Conservation (phyloP, 2,329 filamentous ascomycete genomes). For the Colletotrichum sp. region DNA sequence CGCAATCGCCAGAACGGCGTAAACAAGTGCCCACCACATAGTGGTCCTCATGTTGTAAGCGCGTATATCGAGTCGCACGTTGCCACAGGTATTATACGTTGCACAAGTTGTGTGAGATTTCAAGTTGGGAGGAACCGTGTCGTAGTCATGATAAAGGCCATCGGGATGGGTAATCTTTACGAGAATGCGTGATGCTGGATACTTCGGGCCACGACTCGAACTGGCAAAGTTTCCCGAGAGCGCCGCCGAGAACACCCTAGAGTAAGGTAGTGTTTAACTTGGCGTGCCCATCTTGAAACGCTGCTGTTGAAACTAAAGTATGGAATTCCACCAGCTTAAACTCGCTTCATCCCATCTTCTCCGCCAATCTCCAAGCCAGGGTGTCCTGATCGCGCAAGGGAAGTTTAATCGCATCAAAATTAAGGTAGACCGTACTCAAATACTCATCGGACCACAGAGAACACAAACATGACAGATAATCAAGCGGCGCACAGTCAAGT, state of each 20-base stretch:
- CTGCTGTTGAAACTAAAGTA: not conserved
- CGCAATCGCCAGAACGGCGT: constrained; percentile 2
- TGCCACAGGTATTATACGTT: not conserved
- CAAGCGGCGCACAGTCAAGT: too few relatives aligned
- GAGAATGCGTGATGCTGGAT: fast-evolving
- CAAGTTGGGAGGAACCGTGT: not conserved
- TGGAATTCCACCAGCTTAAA: not conserved
- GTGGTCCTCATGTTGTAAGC: not conserved
- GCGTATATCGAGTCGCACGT: not conserved
- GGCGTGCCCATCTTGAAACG: not conserved
- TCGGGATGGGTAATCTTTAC: not conserved
- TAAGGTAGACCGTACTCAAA: too few relatives aligned
- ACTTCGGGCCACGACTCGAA: not conserved
- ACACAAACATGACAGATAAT: too few relatives aligned
- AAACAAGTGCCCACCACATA: not conserved
- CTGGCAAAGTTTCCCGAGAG: not conserved
- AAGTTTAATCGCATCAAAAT: not conserved
- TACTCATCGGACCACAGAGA: too few relatives aligned
- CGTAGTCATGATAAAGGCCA: too few relatives aligned
- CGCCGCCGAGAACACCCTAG: not conserved
- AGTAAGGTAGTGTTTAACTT: not conserved
- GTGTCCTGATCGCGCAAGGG: not conserved
- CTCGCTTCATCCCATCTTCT: not conserved
- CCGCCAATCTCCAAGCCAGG: not conserved
- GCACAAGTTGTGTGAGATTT: not conserved